A percentile compares a stretch with the other conserved stretches of the same genome.
phyloP scores from a whole-genome alignment of 441 rosid genomes.

The Eutrema salsugineum region DNA sequence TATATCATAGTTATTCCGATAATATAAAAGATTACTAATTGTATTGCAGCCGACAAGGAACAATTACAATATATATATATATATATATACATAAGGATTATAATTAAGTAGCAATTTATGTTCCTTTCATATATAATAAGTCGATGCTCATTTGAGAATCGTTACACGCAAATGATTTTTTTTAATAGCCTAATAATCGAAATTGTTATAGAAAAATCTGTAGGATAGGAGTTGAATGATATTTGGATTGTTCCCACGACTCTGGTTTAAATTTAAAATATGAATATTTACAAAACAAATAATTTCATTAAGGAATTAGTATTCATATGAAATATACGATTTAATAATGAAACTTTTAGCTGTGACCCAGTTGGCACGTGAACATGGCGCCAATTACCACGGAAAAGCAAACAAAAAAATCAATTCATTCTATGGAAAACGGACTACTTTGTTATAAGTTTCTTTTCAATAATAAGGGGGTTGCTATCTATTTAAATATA shows the following conservation, averaged over 20 bases:
- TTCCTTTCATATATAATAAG: conserved; percentile 22
- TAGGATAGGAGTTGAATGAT: conserved; percentile 26
- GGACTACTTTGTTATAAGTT: conserved; percentile 24
- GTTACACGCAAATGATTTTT: neutral
- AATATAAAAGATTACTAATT: neutral
- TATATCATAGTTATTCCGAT: neutral
- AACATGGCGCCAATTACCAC: conserved; percentile 33
- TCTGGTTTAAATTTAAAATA: neutral
- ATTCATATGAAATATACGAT: neutral
- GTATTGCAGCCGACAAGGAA: conserved; percentile 10
- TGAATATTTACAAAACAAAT: neutral
- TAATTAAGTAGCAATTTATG: conserved; percentile 12
- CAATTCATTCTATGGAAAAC: conserved; percentile 3
- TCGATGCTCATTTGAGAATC: conserved; percentile 14
- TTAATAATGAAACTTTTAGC: conserved; percentile 26
- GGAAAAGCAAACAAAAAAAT: neutral
- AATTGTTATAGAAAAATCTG: neutral
- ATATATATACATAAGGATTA: neutral
- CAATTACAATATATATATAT: neutral
- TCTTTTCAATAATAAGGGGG: neutral
- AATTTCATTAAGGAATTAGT: neutral
- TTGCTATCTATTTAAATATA: neutral
- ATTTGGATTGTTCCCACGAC: conserved; percentile 35
- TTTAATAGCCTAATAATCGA: neutral
- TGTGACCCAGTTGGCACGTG: conserved; percentile 41